Base-by-base conservation (phyloP, 2,329 filamentous ascomycete species). In the Colletotrichum sp. region DNA sequence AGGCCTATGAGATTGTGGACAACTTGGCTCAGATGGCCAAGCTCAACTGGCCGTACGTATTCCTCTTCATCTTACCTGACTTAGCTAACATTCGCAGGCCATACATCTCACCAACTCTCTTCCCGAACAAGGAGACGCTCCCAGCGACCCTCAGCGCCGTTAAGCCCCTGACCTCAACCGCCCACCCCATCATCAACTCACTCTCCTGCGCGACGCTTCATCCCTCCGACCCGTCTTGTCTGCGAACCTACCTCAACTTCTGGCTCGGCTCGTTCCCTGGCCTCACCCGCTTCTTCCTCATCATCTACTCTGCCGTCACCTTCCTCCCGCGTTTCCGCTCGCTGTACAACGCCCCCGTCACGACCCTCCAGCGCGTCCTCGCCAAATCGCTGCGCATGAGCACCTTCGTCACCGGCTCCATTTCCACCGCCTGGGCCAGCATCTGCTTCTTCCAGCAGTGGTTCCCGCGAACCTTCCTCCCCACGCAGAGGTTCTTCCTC, bases 141-240 rank as follows among this genome's bases (percentile, higher is more conserved):
- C 92, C 94, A 0, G 82, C 90, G 5, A 88, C 92, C 5, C 89
- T 98, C n/a, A 82, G 88, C 26, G 86, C 90, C 15, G 93, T 98
- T 72, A 90, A 93, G 0, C 94, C 96, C 1, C 92, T 99, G 71
- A 95, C 95, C 2, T 93, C 94, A 2, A 91, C 94, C 32, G 96
- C 96, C 0, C 96, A 99, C 81, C 96, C 96, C 2, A 92, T 95
- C 57, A 96, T 98, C 83, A 93, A 91, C 12, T 94, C 93, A 30
- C 91, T 98, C 24, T 96, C 95, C 59, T 99, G 97, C 85, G 96
- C 96, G 1, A 90, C 96, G 3, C 91, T 99, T 4, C 96, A 99
- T 82, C 96, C 96, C 0, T 89, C 91, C 21, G 95, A 98, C 80
- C 96, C 96, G 2, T 98, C 95, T 21, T 99, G 96, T 84, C 90